phyloP scores from a whole-genome alignment of 2,329 filamentous ascomycete genomes.

The Ilyonectria mors-panacis region DNA sequence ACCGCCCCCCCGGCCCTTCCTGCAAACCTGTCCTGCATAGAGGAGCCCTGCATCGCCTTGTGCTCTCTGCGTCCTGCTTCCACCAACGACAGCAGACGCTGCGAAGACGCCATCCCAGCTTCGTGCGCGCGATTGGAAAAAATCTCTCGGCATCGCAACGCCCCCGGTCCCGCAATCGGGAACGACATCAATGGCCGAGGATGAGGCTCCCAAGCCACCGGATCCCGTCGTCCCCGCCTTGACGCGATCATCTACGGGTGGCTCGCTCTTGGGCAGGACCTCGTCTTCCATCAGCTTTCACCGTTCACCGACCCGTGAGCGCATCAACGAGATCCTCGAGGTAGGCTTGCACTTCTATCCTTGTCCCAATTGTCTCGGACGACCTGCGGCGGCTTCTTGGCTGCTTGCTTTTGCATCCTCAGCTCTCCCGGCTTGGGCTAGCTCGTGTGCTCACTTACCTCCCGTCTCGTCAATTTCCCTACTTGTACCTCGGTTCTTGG shows the following conservation, averaged over 20 bases:
- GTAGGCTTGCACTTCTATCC: conserved; percentile 51
- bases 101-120: conserved; percentile 18
- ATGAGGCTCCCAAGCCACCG: conserved; percentile 4
- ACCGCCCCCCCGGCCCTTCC: neutral
- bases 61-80: neutral
- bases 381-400: neutral
- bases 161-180: neutral
- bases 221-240: conserved; percentile 27
- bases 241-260: conserved; percentile 31
- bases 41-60: neutral
- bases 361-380: conserved; percentile 11
- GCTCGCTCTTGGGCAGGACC: conserved; percentile 29
- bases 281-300: conserved; percentile 40
- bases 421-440: conserved; percentile 22
- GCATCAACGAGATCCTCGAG: conserved; percentile 63
- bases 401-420: conserved; percentile 4
- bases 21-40: neutral
- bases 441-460: conserved; percentile 34
- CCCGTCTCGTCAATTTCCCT: neutral
- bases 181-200: conserved; percentile 15
- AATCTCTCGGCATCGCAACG: conserved; percentile 10
- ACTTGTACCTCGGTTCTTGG: neutral
- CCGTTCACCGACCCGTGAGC: conserved; percentile 51
- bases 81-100: conserved; percentile 1
- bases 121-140: conserved; percentile 3